Evolutionary conservation across 495 filamentous ascomycete species (phyloP).

Genomic region (Platismatia glauca): DNA sequence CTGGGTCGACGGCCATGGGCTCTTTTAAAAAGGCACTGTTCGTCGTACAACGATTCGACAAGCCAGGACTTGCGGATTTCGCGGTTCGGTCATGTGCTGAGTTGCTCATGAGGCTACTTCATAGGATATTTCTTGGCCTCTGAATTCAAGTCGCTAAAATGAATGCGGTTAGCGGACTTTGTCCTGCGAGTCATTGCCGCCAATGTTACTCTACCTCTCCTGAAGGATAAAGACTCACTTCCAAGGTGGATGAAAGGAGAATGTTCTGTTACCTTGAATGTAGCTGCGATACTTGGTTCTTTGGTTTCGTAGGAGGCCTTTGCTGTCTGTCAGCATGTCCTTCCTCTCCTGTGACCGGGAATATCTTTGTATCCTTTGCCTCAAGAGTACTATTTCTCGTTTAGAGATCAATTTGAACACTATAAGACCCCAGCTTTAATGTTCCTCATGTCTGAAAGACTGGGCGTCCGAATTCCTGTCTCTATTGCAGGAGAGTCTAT

Average conservation of each 20-base stretch:
- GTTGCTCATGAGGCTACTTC: neutral
- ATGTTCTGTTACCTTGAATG: neutral
- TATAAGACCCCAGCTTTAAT: neutral
- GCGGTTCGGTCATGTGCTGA: neutral
- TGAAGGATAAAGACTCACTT: neutral
- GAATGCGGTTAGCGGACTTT: neutral
- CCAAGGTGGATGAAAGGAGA: neutral
- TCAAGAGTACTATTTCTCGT: neutral
- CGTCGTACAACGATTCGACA: neutral
- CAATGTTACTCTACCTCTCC: no score
- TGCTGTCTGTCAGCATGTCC: neutral
- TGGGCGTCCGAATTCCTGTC: no score
- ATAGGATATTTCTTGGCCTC: conserved; percentile 1
- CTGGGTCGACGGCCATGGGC: conserved; percentile 1
- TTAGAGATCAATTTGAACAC: neutral
- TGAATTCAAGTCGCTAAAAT: neutral
- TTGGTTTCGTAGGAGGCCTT: neutral
- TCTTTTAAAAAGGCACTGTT: neutral
- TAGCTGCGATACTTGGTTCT: no score
- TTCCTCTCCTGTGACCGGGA: neutral
- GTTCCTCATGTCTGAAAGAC: neutral
- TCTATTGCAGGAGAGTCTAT: neutral
- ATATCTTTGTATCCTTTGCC: neutral
- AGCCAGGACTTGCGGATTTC: neutral
- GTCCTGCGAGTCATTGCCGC: neutral